Conservation (phyloP, 148 eudicot genomes). For the Diospyros lotus region DNA sequence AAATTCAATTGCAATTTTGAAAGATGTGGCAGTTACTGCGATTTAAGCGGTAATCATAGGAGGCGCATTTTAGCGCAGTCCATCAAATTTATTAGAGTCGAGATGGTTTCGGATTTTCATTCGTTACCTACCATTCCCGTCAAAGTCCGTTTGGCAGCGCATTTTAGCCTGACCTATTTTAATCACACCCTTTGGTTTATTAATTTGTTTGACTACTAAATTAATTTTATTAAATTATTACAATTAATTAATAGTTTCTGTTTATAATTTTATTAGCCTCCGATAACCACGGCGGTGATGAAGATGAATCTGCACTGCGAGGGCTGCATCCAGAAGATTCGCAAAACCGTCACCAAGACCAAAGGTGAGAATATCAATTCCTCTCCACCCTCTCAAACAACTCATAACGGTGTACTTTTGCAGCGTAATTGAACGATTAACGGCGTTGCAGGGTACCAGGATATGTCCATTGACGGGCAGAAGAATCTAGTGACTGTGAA, state of each 20-base stretch:
- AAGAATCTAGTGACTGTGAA: slow-evolving; percentile 60
- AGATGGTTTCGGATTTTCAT: not conserved
- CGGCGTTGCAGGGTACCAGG: slow-evolving; percentile 43
- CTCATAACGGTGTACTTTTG: not conserved
- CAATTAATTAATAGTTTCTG: not conserved
- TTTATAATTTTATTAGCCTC: slow-evolving; percentile 31
- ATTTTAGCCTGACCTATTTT: not conserved
- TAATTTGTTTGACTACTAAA: not conserved
- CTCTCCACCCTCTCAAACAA: not conserved
- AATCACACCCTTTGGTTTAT: not conserved
- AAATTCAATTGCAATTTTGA: not conserved
- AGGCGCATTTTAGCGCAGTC: not conserved
- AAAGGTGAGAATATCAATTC: slow-evolving; percentile 37
- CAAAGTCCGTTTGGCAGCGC: not conserved
- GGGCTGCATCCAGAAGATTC: slow-evolving; percentile 65
- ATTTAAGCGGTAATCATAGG: not conserved
- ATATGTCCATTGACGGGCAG: slow-evolving; percentile 44
- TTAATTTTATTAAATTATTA: not conserved
- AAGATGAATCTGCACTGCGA: slow-evolving; percentile 66
- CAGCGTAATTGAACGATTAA: not conserved
- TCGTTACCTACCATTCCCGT: not conserved
- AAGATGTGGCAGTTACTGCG: not conserved
- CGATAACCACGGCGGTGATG: slow-evolving; percentile 53
- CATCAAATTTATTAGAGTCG: not conserved
- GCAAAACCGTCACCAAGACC: slow-evolving; percentile 37